phyloP scores from a whole-genome alignment of 1,284 basidiomycete species.

The Naganishia sp. region DNA sequence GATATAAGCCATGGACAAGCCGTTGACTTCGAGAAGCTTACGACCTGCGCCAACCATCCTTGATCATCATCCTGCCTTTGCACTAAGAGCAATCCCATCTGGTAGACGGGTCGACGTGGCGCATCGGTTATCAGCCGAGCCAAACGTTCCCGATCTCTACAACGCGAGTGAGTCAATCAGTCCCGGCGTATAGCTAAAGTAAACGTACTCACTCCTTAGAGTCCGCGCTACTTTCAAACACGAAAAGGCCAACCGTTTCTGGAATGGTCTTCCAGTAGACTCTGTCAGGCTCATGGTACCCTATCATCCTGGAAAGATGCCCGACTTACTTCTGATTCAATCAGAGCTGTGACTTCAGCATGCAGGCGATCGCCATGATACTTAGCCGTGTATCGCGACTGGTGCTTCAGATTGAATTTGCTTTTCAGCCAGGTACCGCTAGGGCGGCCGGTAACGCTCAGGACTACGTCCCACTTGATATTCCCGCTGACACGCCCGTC shows the following conservation, averaged over 20 bases:
- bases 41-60: conserved; percentile 1
- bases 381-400: conserved; percentile 12
- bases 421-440: conserved; percentile 31
- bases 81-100: conserved; percentile 19
- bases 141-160: conserved; percentile 9
- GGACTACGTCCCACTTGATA: conserved; percentile 22
- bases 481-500: neutral
- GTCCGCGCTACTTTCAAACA: conserved; percentile 27
- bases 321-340: neutral
- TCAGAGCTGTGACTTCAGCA: conserved; percentile 15
- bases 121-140: neutral
- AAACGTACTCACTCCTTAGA: neutral
- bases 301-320: neutral
- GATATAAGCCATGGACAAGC: neutral
- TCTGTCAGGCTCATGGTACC: neutral
- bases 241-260: conserved; percentile 14
- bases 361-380: conserved; percentile 28
- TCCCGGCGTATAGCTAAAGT: neutral
- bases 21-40: neutral
- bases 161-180: neutral
- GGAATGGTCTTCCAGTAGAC: conserved; percentile 7
- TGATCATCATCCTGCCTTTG: conserved; percentile 11
- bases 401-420: conserved; percentile 28
- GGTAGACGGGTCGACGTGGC: conserved; percentile 16
- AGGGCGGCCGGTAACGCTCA: conserved; percentile 21